Evolutionary conservation across 2,329 filamentous ascomycete genomes (phyloP).

Genomic region (Gyromitra esculenta): DNA sequence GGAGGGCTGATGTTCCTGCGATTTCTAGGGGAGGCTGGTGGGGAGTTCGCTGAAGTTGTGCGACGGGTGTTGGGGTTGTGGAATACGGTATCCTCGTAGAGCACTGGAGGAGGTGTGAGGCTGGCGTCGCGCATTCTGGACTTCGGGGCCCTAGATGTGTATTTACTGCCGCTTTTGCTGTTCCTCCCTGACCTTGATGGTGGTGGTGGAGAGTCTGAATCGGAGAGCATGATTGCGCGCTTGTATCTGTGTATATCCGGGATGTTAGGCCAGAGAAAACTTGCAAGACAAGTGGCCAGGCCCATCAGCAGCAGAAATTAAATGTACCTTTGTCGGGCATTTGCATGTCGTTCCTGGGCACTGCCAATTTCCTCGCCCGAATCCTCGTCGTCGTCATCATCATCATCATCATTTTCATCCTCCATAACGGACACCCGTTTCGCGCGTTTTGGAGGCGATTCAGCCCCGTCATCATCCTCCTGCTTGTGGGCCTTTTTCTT

Average conservation of each 20-base stretch:
- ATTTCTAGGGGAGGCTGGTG: slow-evolving; percentile 2
- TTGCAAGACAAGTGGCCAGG: background rate
- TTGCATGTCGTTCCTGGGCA: slow-evolving; percentile 13
- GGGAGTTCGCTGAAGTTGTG: slow-evolving; percentile 5
- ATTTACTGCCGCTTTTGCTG: background rate
- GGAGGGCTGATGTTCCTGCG: background rate
- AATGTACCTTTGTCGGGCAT: slow-evolving; percentile 29
- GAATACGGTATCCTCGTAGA: slow-evolving; percentile 26
- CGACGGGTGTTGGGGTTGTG: background rate
- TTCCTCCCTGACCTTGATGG: background rate
- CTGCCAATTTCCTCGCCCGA: slow-evolving; percentile 18
- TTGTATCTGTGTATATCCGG: slow-evolving; percentile 19
- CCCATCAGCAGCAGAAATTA: background rate
- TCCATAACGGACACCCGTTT: slow-evolving; percentile 9
- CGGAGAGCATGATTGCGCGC: slow-evolving; percentile 34
- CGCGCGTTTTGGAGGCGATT: slow-evolving; percentile 44
- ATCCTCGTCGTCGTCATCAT: slow-evolving; percentile 28
- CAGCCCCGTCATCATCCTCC: background rate
- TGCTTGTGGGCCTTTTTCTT: slow-evolving; percentile 30
- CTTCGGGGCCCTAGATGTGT: background rate
- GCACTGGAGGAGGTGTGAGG: slow-evolving; percentile 43
- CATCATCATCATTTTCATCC: slow-evolving; percentile 27
- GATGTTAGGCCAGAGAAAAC: slow-evolving; percentile 21
- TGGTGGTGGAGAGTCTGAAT: slow-evolving; percentile 24
- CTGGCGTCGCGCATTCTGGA: slow-evolving; percentile 22